Conservation (phyloP, 2,329 filamentous ascomycete genomes). For the Neodidymelliopsis sp. region DNA sequence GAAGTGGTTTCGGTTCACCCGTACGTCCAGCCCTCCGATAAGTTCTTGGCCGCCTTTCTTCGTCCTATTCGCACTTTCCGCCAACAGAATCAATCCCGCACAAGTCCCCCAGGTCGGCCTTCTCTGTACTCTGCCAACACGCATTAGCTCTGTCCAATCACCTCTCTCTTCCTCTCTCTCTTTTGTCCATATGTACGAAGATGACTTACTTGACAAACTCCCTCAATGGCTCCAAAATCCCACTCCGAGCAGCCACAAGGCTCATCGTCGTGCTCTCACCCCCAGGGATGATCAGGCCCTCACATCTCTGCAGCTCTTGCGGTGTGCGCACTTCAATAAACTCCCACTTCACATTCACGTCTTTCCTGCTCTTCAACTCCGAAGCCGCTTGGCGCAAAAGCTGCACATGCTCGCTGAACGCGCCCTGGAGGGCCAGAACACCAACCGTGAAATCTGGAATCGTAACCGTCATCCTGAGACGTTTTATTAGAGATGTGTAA, state of each 20-base stretch:
- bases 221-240: conserved; percentile 81
- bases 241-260: conserved; percentile 81
- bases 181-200: too few species aligned
- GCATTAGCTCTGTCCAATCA: conserved; percentile 3
- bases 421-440: conserved; percentile 84
- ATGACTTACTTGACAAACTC: conserved; percentile 86
- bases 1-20: conserved; percentile 94
- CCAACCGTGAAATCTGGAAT: conserved; percentile 60
- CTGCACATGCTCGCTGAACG: conserved; percentile 86
- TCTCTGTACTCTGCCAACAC: conserved; percentile 65
- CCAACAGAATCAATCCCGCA: conserved; percentile 89
- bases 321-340: conserved; percentile 84
- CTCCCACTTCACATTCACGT: conserved; percentile 54
- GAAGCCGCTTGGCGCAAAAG: conserved; percentile 74
- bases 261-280: conserved; percentile 96
- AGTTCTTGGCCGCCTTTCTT: conserved; percentile 93
- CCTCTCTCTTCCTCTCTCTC: too few species aligned
- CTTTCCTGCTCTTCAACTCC: conserved; percentile 49
- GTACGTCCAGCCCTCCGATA: conserved; percentile 88
- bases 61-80: conserved; percentile 84
- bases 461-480: conserved; percentile 34
- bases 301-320: conserved; percentile 73
- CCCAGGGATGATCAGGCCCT: conserved; percentile 88
- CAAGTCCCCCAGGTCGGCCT: conserved; percentile 96
- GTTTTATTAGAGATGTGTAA: not conserved